A percentile compares a stretch with the other conserved stretches of the same genome.
These are phyloP conservation scores for Suillus spraguei DNA, from an alignment of 768 basidiomycete species.

Conservation along the genomic window DNA sequence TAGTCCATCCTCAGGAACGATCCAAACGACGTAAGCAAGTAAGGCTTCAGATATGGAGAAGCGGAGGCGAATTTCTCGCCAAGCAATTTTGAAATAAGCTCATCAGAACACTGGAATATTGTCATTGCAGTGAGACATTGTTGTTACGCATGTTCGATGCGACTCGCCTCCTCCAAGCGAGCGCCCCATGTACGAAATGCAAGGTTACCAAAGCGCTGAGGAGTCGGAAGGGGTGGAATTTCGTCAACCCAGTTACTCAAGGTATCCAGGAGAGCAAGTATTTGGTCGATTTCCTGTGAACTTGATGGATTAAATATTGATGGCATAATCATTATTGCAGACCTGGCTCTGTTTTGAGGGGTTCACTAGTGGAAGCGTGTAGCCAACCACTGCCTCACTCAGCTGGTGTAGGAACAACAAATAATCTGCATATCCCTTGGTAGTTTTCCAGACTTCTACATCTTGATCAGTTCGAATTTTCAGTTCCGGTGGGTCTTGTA, in stretches of 20 bases:
- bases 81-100: constrained; percentile 52
- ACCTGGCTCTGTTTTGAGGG: constrained; percentile 28
- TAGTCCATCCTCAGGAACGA: constrained; percentile 93
- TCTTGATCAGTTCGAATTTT: constrained; percentile 76
- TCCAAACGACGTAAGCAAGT: constrained; percentile 84
- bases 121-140: constrained; percentile 6
- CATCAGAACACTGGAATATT: constrained; percentile 50
- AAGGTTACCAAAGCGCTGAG: constrained; percentile 91
- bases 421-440: constrained; percentile 74
- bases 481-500: constrained; percentile 39
- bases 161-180: constrained; percentile 70
- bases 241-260: constrained; percentile 78
- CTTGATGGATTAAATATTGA: neutral
- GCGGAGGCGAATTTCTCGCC: constrained; percentile 43
- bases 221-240: constrained; percentile 71
- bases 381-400: constrained; percentile 76
- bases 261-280: constrained; percentile 61
- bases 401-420: constrained; percentile 74
- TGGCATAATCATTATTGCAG: constrained; percentile 3
- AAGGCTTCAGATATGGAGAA: constrained; percentile 72
- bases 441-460: constrained; percentile 69
- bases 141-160: neutral
- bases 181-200: constrained; percentile 86
- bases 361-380: constrained; percentile 47
- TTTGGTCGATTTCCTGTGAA: constrained; percentile 47